phyloP scores from a whole-genome alignment of 139 green algal species.

The Ettlia oleoabundans region DNA sequence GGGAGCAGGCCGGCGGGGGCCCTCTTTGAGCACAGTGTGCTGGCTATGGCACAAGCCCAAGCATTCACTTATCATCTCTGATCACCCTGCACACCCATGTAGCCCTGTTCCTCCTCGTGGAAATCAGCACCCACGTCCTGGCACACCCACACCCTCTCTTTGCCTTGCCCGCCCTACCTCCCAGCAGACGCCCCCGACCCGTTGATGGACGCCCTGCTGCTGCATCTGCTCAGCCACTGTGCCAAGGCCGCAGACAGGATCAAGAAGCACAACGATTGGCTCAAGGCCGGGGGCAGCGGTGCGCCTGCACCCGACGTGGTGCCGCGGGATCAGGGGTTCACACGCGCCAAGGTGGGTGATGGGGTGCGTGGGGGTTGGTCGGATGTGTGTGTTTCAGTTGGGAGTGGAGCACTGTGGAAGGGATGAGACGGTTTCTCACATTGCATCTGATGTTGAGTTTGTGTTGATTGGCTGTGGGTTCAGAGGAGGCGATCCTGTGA shows the following conservation, averaged over 20 bases:
- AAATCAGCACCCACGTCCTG: neutral
- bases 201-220: constrained; percentile 73
- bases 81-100: too few relatives aligned
- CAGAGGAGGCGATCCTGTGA: too few relatives aligned
- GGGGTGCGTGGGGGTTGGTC: neutral
- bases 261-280: constrained; percentile 86
- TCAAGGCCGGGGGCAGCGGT: constrained; percentile 18
- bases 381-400: neutral
- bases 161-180: neutral
- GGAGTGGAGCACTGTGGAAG: neutral
- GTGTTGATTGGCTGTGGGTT: too few relatives aligned
- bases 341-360: constrained; percentile 72
- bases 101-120: too few relatives aligned
- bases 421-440: too few relatives aligned
- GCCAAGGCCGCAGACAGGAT: constrained; percentile 80
- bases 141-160: neutral
- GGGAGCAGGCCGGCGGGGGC: too few relatives aligned
- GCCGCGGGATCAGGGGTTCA: constrained; percentile 89
- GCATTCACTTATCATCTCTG: too few relatives aligned
- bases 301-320: constrained; percentile 5
- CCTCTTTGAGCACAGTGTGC: too few relatives aligned
- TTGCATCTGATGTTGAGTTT: too few relatives aligned
- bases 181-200: constrained; percentile 46
- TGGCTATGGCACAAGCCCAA: too few relatives aligned
- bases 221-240: constrained; percentile 88